Conservation (phyloP, 306 rosid genomes). For the Fragaria nilgerrensis region DNA sequence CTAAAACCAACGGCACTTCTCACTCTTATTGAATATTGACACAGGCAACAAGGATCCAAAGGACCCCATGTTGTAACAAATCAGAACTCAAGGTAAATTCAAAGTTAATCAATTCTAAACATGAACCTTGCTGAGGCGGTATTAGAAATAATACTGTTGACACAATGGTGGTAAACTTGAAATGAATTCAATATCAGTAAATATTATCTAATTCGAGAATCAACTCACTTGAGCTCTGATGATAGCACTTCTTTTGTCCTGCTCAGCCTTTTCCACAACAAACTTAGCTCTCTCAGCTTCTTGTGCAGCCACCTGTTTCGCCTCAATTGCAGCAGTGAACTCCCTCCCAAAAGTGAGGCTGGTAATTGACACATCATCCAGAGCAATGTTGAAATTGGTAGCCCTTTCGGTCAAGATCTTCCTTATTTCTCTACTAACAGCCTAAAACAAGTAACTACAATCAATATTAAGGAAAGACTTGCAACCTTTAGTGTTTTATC, state of each 20-base stretch:
- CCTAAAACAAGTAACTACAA: constrained; percentile 30
- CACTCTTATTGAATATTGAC: background rate
- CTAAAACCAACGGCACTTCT: background rate
- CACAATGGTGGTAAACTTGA: background rate
- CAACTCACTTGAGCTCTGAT: constrained; percentile 81
- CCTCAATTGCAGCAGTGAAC: constrained; percentile 92
- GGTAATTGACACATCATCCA: constrained; percentile 96
- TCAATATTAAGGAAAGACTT: background rate
- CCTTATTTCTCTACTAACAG: constrained; percentile 74
- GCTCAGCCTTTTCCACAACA: constrained; percentile 92
- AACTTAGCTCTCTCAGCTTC: constrained; percentile 97
- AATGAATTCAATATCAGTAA: background rate
- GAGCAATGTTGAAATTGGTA: constrained; percentile 73
- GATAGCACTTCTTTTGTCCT: constrained; percentile 84
- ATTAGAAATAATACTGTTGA: background rate
- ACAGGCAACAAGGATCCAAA: background rate
- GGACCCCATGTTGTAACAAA: background rate
- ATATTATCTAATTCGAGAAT: background rate
- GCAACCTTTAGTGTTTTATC: background rate
- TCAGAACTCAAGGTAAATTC: background rate
- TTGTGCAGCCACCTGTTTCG: constrained; percentile 98
- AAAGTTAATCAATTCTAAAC: background rate
- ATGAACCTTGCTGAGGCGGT: background rate
- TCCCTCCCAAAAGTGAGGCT: constrained; percentile 65
- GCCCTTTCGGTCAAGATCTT: constrained; percentile 83